A percentile compares a stretch with the other conserved stretches of the same genome.
Evolutionary conservation across 352 stramenopile genomes (phyloP).

Genomic region (Phytophthora syringae): DNA sequence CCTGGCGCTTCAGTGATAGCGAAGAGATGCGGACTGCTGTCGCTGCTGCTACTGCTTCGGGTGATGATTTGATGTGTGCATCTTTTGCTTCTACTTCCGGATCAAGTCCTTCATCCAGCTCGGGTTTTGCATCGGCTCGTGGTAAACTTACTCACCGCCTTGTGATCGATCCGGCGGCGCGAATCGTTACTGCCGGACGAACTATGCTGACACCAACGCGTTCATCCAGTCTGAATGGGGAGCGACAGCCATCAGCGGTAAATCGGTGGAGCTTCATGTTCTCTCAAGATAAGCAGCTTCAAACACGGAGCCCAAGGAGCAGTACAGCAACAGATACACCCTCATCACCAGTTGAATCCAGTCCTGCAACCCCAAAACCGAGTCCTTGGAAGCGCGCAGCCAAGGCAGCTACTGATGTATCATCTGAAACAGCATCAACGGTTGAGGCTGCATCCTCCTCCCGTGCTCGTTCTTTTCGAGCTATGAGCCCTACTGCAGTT

Average conservation of each 20-base stretch:
- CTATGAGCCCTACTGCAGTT: neutral
- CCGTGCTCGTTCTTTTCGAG: slow-evolving; percentile 17
- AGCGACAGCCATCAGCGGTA: slow-evolving; percentile 20
- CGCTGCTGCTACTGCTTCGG: neutral
- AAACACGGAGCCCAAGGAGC: slow-evolving; percentile 41
- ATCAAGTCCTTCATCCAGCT: slow-evolving; percentile 21
- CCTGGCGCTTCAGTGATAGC: slow-evolving; percentile 22
- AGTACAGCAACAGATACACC: slow-evolving; percentile 18
- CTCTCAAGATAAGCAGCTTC: slow-evolving; percentile 37
- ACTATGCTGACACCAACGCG: slow-evolving; percentile 35
- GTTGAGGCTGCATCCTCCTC: slow-evolving; percentile 11
- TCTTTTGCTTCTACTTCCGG: slow-evolving; percentile 13
- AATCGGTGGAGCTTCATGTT: slow-evolving; percentile 49
- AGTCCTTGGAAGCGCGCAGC: slow-evolving; percentile 21
- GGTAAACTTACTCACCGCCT: slow-evolving; percentile 44
- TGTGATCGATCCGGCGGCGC: slow-evolving; percentile 34
- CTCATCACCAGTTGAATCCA: slow-evolving; percentile 11
- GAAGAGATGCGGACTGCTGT: slow-evolving; percentile 26
- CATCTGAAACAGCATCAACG: slow-evolving; percentile 7
- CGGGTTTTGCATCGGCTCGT: slow-evolving; percentile 17
- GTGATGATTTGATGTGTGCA: slow-evolving; percentile 1
- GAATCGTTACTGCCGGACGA: slow-evolving; percentile 26
- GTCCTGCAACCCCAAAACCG: slow-evolving; percentile 15
- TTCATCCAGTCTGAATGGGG: slow-evolving; percentile 19
- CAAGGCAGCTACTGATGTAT: slow-evolving; percentile 23